These are phyloP conservation scores for Mycosarcoma mackinlayi DNA, from an alignment of 1,284 basidiomycete species.

Conservation along the genomic window DNA sequence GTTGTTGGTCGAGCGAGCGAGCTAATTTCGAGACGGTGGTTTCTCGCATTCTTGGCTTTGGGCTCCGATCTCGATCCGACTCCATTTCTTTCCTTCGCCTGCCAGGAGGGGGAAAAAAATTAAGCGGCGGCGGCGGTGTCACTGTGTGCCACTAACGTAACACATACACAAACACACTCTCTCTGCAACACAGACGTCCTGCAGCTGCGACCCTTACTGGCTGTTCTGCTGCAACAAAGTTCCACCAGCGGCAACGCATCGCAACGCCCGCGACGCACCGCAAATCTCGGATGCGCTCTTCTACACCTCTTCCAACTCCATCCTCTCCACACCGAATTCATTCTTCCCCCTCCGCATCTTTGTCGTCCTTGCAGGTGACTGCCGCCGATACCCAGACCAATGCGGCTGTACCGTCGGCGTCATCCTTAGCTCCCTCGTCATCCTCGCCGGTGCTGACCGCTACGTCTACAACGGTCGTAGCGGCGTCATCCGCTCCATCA, in stretches of 20 bases:
- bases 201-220: too few relatives aligned
- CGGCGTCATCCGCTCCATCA: not conserved
- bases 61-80: slow-evolving; percentile 15
- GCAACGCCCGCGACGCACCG: slow-evolving; percentile 8
- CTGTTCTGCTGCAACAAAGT: too few relatives aligned
- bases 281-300: slow-evolving; percentile 30
- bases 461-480: slow-evolving; percentile 1
- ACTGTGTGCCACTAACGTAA: slow-evolving; percentile 10
- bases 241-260: too few relatives aligned
- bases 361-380: not conserved
- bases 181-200: not conserved
- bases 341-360: not conserved
- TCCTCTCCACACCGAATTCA: slow-evolving; percentile 27
- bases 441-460: too few relatives aligned
- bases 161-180: too few relatives aligned
- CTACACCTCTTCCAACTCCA: slow-evolving; percentile 15
- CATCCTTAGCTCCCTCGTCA: not conserved
- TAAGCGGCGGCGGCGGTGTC: slow-evolving; percentile 11
- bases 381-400: slow-evolving; percentile 5
- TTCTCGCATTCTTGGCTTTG: not conserved
- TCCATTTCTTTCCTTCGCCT: not conserved
- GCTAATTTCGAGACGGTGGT: slow-evolving; percentile 9
- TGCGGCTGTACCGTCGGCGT: slow-evolving; percentile 1
- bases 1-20: not conserved
- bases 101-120: not conserved